Base-by-base conservation (phyloP, 352 stramenopile genomes). In the Phytophthora sojae region DNA sequence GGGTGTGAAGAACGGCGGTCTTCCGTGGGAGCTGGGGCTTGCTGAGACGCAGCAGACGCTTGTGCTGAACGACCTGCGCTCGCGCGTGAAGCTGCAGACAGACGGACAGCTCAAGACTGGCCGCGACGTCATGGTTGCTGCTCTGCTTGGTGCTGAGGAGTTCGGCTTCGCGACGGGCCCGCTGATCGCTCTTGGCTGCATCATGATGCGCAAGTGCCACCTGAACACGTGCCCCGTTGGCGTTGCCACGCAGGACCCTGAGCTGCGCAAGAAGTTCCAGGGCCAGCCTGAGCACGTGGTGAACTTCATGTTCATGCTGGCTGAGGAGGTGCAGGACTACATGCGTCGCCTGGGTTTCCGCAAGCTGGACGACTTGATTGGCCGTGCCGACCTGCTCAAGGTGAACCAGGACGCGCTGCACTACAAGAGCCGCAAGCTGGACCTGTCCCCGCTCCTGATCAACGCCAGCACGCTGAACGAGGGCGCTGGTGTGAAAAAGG, bases 201-300 rank as follows among this genome's bases (percentile, higher is more conserved):
- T 99, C 66, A 99, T 99, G 97, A 99, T 99, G 96, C 86, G 96
- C 57, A 99, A 99, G 77, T 97, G 91, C 73, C 97, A 99, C 82
- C 86, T 99, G 69, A 99, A 99, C 81, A 99, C 96, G 11, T 99
- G 97, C 78, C 97, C 97, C 25, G 97, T 99, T n/a, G 97, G 97
- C 61, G 95, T 99, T 71, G 97, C 97, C n/a, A 99, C 97, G 4
- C 97, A 99, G 82, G 96, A 99, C 66, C 88, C 95, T 71, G 94
- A 99, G 71, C 84, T 99, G 19, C 86, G 96, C 51, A 95, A 95
- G 67, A 99, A 99, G 74, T 99, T 99, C 77, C 83, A 88, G 54
- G 97, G 97, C 37, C 87, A 98, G 79, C 97, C 96, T 39, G 96
- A 99, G 75, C 96, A 99, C 73, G 97, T 99, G 17, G 89, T 99